Evolutionary conservation across 164 flowering plant species (phyloP).

Genomic region (Platanus orientalis): DNA sequence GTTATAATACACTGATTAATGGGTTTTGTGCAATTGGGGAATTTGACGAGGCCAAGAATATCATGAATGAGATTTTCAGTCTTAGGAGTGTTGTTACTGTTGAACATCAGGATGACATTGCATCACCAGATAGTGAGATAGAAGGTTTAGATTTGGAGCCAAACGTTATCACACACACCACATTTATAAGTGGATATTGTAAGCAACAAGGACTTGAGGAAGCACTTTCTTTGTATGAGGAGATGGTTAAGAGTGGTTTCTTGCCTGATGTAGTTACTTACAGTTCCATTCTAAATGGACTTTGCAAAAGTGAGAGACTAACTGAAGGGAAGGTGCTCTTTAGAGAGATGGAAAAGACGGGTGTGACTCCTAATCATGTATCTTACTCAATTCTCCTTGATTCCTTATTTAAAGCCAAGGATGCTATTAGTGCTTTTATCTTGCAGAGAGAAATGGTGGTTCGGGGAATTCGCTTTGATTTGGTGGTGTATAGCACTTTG

Average conservation of each 20-base stretch:
- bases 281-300: conserved; percentile 55
- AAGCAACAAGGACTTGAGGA: conserved; percentile 43
- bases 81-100: neutral
- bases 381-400: conserved; percentile 57
- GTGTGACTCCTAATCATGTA: conserved; percentile 65
- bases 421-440: conserved; percentile 31
- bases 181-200: conserved; percentile 49
- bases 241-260: conserved; percentile 59
- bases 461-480: conserved; percentile 62
- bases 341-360: conserved; percentile 62
- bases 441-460: conserved; percentile 64
- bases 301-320: conserved; percentile 60
- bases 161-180: conserved; percentile 61
- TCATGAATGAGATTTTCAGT: conserved; percentile 44
- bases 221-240: conserved; percentile 54
- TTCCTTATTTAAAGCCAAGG: conserved; percentile 48
- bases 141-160: conserved; percentile 24
- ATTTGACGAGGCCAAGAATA: conserved; percentile 46
- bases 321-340: conserved; percentile 49
- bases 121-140: neutral
- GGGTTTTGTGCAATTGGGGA: conserved; percentile 62
- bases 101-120: conserved; percentile 1
- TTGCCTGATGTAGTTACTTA: conserved; percentile 74
- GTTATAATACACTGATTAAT: conserved; percentile 62
- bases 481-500: conserved; percentile 51